A percentile compares a stretch with the other conserved stretches of the same genome.
These are phyloP conservation scores for Kuraishia cidri DNA, from an alignment of 805 yeast species.

Conservation along the genomic window DNA sequence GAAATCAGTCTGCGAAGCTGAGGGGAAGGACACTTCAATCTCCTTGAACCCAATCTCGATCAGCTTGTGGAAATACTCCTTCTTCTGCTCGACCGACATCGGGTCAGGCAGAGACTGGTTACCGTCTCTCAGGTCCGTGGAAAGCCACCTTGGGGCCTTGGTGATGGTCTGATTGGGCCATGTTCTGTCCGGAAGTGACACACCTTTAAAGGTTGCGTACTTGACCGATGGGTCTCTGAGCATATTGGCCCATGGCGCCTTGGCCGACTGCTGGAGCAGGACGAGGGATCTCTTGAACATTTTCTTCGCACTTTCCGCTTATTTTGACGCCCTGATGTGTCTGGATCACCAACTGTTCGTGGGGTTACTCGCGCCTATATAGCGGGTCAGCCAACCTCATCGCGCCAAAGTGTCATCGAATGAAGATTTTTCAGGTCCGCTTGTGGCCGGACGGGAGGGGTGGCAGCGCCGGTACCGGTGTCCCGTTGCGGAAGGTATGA, in stretches of 20 bases:
- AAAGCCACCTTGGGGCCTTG: slow-evolving; percentile 73
- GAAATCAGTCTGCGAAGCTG: slow-evolving; percentile 73
- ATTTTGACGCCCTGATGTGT: too few relatives aligned
- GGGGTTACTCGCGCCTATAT: background rate
- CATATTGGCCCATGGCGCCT: slow-evolving; percentile 23
- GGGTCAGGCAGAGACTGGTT: slow-evolving; percentile 84
- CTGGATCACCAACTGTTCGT: too few relatives aligned
- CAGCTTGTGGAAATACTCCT: slow-evolving; percentile 57
- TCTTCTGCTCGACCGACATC: slow-evolving; percentile 74
- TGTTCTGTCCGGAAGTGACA: slow-evolving; percentile 50
- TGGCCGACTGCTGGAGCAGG: slow-evolving; percentile 16
- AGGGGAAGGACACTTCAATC: slow-evolving; percentile 77
- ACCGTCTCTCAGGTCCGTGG: slow-evolving; percentile 80
- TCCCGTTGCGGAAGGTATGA: too few relatives aligned
- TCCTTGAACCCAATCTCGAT: slow-evolving; percentile 74
- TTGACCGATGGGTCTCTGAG: slow-evolving; percentile 54
- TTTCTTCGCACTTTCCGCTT: too few relatives aligned
- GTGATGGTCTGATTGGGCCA: slow-evolving; percentile 60
- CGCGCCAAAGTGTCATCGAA: too few relatives aligned
- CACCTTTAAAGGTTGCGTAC: slow-evolving; percentile 47
- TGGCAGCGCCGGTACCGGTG: too few relatives aligned
- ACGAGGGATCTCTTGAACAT: slow-evolving; percentile 20
- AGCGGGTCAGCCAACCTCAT: slow-evolving; percentile 1
- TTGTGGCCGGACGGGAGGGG: too few relatives aligned
- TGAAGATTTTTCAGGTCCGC: too few relatives aligned